Evolutionary conservation across 208 protist species (phyloP), one percentile per base, ranked within the genome.

Genomic region (Naegleria gruberi): DNA sequence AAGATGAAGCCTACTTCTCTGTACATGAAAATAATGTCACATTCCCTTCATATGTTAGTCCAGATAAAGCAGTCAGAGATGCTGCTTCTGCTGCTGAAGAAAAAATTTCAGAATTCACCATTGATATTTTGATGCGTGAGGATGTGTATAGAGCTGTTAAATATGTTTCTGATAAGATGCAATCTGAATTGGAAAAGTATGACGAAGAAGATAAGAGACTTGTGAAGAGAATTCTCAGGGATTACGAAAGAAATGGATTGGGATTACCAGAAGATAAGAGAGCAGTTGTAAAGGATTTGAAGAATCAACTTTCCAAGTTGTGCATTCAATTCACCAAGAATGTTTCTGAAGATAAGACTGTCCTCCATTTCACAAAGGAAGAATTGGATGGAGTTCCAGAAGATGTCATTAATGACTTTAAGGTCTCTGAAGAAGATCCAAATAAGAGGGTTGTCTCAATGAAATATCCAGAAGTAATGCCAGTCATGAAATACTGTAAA

Each of bases 311-410:
- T 2, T 86, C 83, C 7, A 89, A 90, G 73, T 73, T 89, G 0
- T 90, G 77, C 45, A 92, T 93, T 77, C 51, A 94, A 87, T 93
- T 93, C 51, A 41, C 55, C 41, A 57, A 93, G 73, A 95, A 96
- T 65, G 26, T 96, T 4, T 91, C 90, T 37, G 94, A 96, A 57
- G 93, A 94, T 42, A 94, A 93, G 37, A 94, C 93, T 0, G 37
- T n/a, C 23, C 6, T 90, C 7, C n/a, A 43, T 8, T 85, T 90
- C n/a, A 87, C 55, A 30, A 43, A 87, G n/a, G 37, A 85, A 6
- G 89, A 90, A 74, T 74, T 90, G 17, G 57, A 57, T 41, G 89
- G 89, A 46, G 47, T 41, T n/a, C n/a, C 89, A 37, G 23, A 82
- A 37, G 89, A 90, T 65, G 73, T 90, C 7, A 43, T 90, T 10